Percentiles rank a stretch among this genome's conserved stretches.
Evolutionary conservation across 2,329 filamentous ascomycete genomes (phyloP).

Genomic region (Zopfia rhizophila): DNA sequence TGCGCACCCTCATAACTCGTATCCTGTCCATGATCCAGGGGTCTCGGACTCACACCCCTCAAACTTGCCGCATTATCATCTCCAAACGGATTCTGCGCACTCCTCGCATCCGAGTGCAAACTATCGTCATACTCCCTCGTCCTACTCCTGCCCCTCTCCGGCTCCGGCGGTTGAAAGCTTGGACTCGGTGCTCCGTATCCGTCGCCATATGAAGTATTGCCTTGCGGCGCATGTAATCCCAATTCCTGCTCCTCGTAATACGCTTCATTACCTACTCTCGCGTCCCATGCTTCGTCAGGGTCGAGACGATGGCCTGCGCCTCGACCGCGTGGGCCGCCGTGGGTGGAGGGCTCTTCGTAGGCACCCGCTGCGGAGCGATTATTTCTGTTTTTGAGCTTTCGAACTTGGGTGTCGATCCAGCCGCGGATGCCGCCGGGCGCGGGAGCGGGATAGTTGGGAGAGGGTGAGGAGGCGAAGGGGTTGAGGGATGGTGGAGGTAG

Average conservation of each 20-base stretch:
- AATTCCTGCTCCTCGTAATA: constrained; percentile 84
- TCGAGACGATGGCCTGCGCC: constrained; percentile 71
- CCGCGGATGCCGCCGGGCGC: constrained; percentile 72
- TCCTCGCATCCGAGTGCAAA: constrained; percentile 42
- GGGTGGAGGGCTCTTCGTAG: constrained; percentile 73
- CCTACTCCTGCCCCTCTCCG: constrained; percentile 57
- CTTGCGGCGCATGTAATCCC: constrained; percentile 61
- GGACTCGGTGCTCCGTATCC: constrained; percentile 40
- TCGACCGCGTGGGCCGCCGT: constrained; percentile 51
- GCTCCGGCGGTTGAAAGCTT: constrained; percentile 30
- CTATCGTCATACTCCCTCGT: constrained; percentile 58
- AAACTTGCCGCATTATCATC: constrained; percentile 60
- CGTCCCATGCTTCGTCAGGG: constrained; percentile 87
- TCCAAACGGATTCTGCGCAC: constrained; percentile 44
- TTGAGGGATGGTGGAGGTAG: constrained; percentile 77
- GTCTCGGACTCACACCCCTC: constrained; percentile 79
- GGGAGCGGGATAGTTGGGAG: constrained; percentile 63
- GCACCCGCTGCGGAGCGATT: constrained; percentile 74
- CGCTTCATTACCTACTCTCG: constrained; percentile 78
- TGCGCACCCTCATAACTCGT: constrained; percentile 50
- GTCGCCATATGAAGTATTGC: constrained; percentile 46
- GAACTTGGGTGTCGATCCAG: constrained; percentile 76
- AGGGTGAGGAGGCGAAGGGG: constrained; percentile 65
- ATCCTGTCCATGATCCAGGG: constrained; percentile 65
- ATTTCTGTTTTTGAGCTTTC: constrained; percentile 72